These are phyloP conservation scores for Lagerstroemia speciosa DNA, from an alignment of 345 rosid genomes.

Conservation along the genomic window DNA sequence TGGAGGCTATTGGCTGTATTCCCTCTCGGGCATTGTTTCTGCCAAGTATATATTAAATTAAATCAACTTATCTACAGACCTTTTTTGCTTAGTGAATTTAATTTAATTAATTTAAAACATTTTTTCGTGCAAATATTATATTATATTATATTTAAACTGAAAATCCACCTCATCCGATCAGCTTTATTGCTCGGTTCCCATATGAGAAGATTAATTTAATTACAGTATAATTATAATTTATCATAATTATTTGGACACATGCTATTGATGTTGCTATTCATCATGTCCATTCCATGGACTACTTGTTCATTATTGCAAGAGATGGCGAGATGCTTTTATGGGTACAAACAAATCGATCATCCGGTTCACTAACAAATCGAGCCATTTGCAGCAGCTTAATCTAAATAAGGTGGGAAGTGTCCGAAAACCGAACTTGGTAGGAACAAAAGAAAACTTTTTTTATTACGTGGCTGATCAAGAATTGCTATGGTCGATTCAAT, in stretches of 20 bases:
- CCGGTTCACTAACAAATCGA: too few species aligned
- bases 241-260: neutral
- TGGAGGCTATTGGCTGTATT: conserved; percentile 8
- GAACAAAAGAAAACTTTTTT: too few species aligned
- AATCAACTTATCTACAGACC: neutral
- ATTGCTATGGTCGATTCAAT: too few species aligned
- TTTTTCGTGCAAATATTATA: neutral
- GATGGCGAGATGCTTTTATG: neutral
- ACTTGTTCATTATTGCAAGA: neutral
- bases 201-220: neutral
- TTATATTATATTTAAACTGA: neutral
- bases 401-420: too few species aligned
- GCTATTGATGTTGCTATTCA: neutral
- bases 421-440: too few species aligned
- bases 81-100: neutral
- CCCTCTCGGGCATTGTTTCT: conserved; percentile 2
- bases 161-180: neutral
- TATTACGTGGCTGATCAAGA: too few species aligned
- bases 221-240: neutral
- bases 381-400: too few species aligned
- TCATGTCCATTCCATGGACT: neutral
- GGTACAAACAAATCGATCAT: neutral
- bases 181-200: neutral
- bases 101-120: neutral
- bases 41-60: neutral